Percentiles rank a stretch among this genome's conserved stretches.
Evolutionary conservation across 2,329 filamentous ascomycete genomes (phyloP).

Genomic region (Colletotrichum musae): DNA sequence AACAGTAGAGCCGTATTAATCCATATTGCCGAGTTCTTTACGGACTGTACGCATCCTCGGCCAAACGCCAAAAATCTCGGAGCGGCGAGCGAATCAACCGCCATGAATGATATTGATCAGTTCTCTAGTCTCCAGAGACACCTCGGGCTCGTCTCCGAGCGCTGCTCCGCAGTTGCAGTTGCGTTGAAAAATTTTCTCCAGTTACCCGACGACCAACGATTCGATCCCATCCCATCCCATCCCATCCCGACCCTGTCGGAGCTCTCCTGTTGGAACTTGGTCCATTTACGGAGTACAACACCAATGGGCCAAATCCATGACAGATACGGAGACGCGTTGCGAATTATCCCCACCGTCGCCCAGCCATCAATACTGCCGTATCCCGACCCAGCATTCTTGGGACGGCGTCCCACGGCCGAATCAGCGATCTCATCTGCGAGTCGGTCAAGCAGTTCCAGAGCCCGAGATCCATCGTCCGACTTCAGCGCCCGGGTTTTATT

Average conservation of each 20-base stretch:
- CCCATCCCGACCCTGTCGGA: neutral
- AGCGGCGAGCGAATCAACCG: neutral
- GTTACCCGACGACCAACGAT: neutral
- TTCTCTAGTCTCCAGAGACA: neutral
- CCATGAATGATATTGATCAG: neutral
- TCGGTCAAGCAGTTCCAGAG: neutral
- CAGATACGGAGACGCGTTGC: conserved; percentile 9
- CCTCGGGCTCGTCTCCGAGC: conserved; percentile 4
- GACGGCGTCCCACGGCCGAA: conserved; percentile 2
- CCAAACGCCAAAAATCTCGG: neutral
- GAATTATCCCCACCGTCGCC: conserved; percentile 21
- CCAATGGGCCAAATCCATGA: neutral
- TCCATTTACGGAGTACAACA: neutral
- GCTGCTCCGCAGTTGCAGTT: neutral
- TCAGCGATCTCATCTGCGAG: conserved; percentile 3
- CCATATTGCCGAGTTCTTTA: neutral
- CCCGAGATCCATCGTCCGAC: conserved; percentile 10
- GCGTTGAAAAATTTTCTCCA: neutral
- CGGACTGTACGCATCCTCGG: neutral
- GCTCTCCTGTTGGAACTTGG: neutral
- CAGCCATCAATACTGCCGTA: conserved; percentile 29
- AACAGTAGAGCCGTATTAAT: neutral
- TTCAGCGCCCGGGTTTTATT: conserved; percentile 7
- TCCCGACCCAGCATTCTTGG: conserved; percentile 31
- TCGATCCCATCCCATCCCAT: neutral